phyloP scores from a whole-genome alignment of 1,139 yeast species.

The Geotrichum reessii region DNA sequence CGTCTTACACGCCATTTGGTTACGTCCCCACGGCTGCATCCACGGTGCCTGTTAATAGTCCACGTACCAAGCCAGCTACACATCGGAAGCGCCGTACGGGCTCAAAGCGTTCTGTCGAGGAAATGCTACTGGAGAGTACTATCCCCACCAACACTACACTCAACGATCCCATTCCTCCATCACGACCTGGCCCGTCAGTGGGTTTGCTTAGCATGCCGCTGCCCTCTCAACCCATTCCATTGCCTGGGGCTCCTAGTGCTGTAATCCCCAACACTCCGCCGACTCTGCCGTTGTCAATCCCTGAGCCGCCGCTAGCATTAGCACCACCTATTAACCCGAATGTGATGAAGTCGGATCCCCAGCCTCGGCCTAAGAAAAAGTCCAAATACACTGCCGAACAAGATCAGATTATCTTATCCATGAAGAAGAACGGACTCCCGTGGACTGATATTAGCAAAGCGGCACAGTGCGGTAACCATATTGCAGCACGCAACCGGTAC shows the following conservation, averaged over 20 bases:
- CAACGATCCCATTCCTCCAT: constrained; percentile 5
- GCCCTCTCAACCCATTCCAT: constrained; percentile 30
- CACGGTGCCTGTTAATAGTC: constrained; percentile 23
- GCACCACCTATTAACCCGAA: constrained; percentile 35
- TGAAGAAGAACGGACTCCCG: constrained; percentile 58
- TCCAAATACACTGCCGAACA: constrained; percentile 68
- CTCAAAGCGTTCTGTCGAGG: constrained; percentile 31
- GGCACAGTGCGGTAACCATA: constrained; percentile 58
- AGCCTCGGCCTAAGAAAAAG: constrained; percentile 51
- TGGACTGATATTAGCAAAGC: constrained; percentile 74
- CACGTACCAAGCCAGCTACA: constrained; percentile 17
- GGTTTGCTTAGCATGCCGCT: constrained; percentile 21
- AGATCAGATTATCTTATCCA: constrained; percentile 55
- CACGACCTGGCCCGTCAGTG: constrained; percentile 4
- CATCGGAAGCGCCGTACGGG: constrained; percentile 28
- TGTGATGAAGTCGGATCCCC: constrained; percentile 37
- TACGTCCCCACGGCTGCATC: constrained; percentile 26
- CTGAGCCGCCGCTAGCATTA: constrained; percentile 34
- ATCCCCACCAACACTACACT: constrained; percentile 25
- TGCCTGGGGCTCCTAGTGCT: constrained; percentile 23
- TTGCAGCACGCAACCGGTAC: constrained; percentile 72
- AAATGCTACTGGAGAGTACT: constrained; percentile 28
- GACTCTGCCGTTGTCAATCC: constrained; percentile 27
- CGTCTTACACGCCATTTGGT: constrained; percentile 20
- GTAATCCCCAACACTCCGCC: constrained; percentile 13